Conservation (phyloP, 768 basidiomycete genomes). For the Naematelia encephala region DNA sequence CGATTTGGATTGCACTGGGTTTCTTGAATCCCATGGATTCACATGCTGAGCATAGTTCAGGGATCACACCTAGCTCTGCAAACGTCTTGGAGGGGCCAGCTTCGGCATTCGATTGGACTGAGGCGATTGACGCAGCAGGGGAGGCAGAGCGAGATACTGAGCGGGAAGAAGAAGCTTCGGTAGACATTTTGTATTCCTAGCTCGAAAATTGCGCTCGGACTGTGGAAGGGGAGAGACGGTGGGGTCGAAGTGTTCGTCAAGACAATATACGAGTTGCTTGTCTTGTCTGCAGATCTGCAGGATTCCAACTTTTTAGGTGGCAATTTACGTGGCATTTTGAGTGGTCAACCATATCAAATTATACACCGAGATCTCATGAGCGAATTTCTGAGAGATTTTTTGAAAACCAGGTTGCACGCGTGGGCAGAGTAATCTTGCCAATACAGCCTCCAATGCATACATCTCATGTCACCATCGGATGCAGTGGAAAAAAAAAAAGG, state of each 20-base stretch:
- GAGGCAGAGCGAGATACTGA: conserved; percentile 13
- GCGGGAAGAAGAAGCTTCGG: conserved; percentile 7
- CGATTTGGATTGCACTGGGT: conserved; percentile 86
- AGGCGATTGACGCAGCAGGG: conserved; percentile 1
- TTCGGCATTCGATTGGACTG: not conserved
- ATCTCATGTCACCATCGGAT: too few relatives aligned
- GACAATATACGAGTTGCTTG: not conserved
- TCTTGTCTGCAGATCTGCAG: not conserved
- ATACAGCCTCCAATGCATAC: not conserved
- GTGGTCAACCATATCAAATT: too few relatives aligned
- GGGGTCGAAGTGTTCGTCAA: not conserved
- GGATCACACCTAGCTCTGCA: conserved; percentile 78
- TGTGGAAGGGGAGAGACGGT: too few relatives aligned
- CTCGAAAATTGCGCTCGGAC: too few relatives aligned
- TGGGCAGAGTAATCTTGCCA: too few relatives aligned
- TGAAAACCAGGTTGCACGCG: too few relatives aligned
- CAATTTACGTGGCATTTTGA: not conserved
- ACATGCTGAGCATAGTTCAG: conserved; percentile 81
- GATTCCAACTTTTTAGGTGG: not conserved
- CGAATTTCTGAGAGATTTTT: not conserved
- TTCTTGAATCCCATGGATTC: conserved; percentile 73
- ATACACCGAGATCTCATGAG: too few relatives aligned
- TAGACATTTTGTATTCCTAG: not conserved
- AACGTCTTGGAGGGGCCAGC: conserved; percentile 57
- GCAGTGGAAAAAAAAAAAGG: too few relatives aligned